Percentiles rank a stretch among this genome's conserved stretches.
phyloP scores from a whole-genome alignment of 768 basidiomycete species.

The Phanerochaete sordida region DNA sequence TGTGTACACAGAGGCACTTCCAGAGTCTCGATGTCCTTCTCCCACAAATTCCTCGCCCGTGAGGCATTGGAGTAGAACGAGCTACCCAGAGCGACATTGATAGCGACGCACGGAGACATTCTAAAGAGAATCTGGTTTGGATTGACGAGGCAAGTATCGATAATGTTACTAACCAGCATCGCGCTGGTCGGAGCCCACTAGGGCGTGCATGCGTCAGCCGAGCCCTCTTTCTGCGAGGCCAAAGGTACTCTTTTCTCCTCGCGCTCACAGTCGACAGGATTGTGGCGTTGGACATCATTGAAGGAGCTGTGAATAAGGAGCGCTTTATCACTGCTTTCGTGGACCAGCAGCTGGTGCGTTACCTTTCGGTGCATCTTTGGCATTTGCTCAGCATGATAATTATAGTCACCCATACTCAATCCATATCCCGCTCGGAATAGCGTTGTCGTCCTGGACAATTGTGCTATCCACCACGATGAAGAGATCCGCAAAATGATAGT shows the following conservation, averaged over 20 bases:
- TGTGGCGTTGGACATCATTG: constrained; percentile 19
- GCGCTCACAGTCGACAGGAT: constrained; percentile 13
- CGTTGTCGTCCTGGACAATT: constrained; percentile 38
- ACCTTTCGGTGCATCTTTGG: constrained; percentile 17
- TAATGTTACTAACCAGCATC: constrained; percentile 7
- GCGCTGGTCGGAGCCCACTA: constrained; percentile 7
- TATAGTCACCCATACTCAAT: constrained; percentile 3
- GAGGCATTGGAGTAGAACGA: constrained; percentile 29
- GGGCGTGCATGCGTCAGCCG: constrained; percentile 13
- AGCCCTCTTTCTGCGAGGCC: constrained; percentile 9
- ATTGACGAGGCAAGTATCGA: constrained; percentile 18
- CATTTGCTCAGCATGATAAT: constrained; percentile 14
- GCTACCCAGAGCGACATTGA: constrained; percentile 21
- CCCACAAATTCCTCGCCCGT: constrained; percentile 23
- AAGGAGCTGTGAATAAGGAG: constrained; percentile 30
- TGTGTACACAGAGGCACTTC: no score
- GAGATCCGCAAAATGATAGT: constrained; percentile 31
- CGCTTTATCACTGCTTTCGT: constrained; percentile 28
- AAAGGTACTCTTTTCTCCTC: constrained; percentile 15
- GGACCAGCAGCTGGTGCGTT: constrained; percentile 16
- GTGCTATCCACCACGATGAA: constrained; percentile 38
- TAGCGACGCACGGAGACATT: constrained; percentile 20
- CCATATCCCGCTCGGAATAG: constrained; percentile 34
- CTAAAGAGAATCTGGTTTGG: constrained; percentile 8
- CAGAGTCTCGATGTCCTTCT: no score